These are phyloP conservation scores for Piromyces finnis DNA, from an alignment of 192 early-diverging fungal species.

Conservation along the genomic window DNA sequence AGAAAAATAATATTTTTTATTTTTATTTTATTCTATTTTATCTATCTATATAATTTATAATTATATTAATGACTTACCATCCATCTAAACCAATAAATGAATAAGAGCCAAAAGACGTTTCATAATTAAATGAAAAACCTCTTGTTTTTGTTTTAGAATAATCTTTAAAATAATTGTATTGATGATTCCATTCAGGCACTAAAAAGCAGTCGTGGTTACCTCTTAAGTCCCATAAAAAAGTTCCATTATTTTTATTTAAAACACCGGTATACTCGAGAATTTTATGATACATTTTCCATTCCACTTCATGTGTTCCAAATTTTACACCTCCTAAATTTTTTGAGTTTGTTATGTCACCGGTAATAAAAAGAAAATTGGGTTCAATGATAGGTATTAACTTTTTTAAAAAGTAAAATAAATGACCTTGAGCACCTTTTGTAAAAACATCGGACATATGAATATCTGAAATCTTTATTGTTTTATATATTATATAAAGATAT, in stretches of 20 bases:
- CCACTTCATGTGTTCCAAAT: too few species aligned
- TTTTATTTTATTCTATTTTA: too few species aligned
- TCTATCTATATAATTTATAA: too few species aligned
- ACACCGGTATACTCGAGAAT: conserved; percentile 35
- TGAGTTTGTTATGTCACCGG: conserved; percentile 75
- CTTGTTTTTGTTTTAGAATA: conserved; percentile 23
- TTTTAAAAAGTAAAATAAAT: not conserved
- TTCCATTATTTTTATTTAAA: conserved; percentile 19
- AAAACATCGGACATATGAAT: not conserved
- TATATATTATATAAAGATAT: too few species aligned
- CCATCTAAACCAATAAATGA: not conserved
- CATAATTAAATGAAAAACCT: conserved; percentile 33
- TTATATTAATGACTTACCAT: too few species aligned
- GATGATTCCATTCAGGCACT: conserved; percentile 33
- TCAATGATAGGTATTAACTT: not conserved
- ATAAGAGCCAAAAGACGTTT: not conserved
- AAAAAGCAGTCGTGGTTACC: conserved; percentile 93
- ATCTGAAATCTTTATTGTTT: not conserved
- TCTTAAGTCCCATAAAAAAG: conserved; percentile 70
- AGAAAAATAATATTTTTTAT: too few species aligned
- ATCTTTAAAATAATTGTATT: conserved; percentile 38
- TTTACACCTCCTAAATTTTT: too few species aligned
- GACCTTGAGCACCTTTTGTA: not conserved
- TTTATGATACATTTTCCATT: conserved; percentile 56
- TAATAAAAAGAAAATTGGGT: not conserved